Evolutionary conservation across 352 stramenopile species (phyloP), one percentile per base, ranked within the genome.

Genomic region (Pythium coloratum): DNA sequence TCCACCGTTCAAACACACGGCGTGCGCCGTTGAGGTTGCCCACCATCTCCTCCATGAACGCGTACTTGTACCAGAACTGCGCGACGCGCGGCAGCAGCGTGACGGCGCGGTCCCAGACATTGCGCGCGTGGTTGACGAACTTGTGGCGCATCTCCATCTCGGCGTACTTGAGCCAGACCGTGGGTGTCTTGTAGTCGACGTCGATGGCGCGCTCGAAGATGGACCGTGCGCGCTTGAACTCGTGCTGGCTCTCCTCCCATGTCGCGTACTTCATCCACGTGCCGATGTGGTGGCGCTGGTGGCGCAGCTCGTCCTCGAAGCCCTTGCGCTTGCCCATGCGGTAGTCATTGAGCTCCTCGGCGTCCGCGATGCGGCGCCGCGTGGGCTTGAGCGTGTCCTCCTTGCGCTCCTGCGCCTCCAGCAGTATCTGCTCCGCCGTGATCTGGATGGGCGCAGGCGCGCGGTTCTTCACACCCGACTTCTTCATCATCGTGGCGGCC

Each of bases 21-120:
- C 97, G 82, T 56, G 94, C 97, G 60, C 94, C 96, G 62, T 91
- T 86, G 20, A 98, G 76, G 67, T 99, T 97, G 60, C 97, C 95
- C 53, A 99, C 80, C 91, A 99, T 99, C 80, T 99, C 98, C 83
- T 99, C 97, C 93, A 99, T 98, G 78, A 99, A 99, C 38, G 96
- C 95, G 75, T 99, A 99, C 77, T 99, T 99, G 90, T 99, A 99
- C 98, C 98, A 99, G 57, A 99, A 95, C 84, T 98, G 96, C 62
- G 98, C 92, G 6, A 99, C 86, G 14, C 98, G 84, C 3, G 98
- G 98, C 38, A 99, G 81, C 24, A 99, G 66, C 66, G 96, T 97
- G 5, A 99, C 92, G 1, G 89, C 91, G 42, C 95, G 89, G 67
- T 98, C 90, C 88, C 88, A 97, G 1, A 99, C 89, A 70, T 99